Conservation (phyloP, 768 basidiomycete species). For the Punctularia strigosozonata region DNA sequence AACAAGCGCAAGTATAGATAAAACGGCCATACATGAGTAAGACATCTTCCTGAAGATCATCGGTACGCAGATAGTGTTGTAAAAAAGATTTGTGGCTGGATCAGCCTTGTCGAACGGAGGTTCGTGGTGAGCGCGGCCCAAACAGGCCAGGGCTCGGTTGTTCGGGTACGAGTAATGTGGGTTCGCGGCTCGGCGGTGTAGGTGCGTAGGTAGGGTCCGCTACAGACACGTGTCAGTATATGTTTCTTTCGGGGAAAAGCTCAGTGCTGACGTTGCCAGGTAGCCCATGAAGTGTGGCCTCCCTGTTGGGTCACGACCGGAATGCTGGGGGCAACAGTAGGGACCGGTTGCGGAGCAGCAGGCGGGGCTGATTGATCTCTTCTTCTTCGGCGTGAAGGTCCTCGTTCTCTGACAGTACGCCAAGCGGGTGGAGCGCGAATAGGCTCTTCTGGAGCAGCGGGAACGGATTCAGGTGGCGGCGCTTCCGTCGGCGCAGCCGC, state of each 20-base stretch:
- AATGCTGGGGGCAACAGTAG: constrained; percentile 16
- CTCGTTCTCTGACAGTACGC: constrained; percentile 36
- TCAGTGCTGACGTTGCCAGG: constrained; percentile 53
- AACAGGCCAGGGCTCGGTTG: not conserved
- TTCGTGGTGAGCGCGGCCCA: not conserved
- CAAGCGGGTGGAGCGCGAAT: constrained; percentile 44
- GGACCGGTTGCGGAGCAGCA: constrained; percentile 22
- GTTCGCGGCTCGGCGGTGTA: too few species aligned
- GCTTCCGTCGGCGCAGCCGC: constrained; percentile 22
- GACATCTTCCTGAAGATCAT: not conserved
- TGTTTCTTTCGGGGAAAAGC: constrained; percentile 1
- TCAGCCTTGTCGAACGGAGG: not conserved
- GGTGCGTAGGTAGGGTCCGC: not conserved
- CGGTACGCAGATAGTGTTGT: not conserved
- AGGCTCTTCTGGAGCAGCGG: constrained; percentile 30
- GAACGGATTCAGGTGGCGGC: constrained; percentile 32
- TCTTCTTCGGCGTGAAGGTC: constrained; percentile 34
- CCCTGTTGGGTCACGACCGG: constrained; percentile 6
- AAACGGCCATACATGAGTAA: too few species aligned
- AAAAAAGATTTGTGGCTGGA: too few species aligned
- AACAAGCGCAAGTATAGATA: too few species aligned
- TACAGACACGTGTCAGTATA: not conserved
- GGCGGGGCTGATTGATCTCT: constrained; percentile 22
- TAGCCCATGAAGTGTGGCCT: constrained; percentile 46
- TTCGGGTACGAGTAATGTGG: not conserved